Evolutionary conservation across 345 rosid genomes (phyloP).

Genomic region (Firmiana major): DNA sequence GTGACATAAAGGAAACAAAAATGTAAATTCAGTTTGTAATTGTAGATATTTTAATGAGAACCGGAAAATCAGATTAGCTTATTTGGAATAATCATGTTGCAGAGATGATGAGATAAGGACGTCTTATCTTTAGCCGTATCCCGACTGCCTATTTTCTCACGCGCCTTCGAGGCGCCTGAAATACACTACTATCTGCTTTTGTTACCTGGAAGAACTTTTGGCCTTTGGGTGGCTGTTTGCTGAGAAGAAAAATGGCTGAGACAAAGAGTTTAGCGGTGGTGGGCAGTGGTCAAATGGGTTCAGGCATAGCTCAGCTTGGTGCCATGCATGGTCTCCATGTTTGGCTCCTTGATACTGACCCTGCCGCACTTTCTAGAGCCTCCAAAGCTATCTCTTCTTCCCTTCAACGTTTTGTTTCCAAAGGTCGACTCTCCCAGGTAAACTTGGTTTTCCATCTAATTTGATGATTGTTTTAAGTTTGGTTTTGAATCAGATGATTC

Average conservation of each 20-base stretch:
- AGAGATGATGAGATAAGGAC: background rate
- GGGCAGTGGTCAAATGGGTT: slow-evolving; percentile 95
- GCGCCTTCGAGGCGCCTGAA: background rate
- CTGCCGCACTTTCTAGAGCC: slow-evolving; percentile 63
- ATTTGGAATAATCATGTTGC: too few species aligned
- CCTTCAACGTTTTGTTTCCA: slow-evolving; percentile 64
- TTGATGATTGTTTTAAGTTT: background rate
- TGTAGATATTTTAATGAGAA: too few species aligned
- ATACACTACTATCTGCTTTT: too few species aligned
- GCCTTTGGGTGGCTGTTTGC: background rate
- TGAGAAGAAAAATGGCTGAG: slow-evolving; percentile 30
- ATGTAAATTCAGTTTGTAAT: too few species aligned
- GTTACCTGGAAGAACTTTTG: background rate
- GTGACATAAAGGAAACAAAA: too few species aligned
- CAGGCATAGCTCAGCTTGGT: slow-evolving; percentile 90
- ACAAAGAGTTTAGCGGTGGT: slow-evolving; percentile 59
- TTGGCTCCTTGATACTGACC: slow-evolving; percentile 59
- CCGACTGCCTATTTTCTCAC: background rate
- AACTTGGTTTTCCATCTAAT: background rate
- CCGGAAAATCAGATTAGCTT: too few species aligned
- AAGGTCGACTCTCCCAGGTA: slow-evolving; percentile 59
- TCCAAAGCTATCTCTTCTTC: slow-evolving; percentile 47
- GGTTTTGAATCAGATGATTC: background rate
- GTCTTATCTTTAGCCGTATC: background rate
- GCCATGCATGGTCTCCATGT: slow-evolving; percentile 60